Base-by-base conservation (phyloP, 352 stramenopile genomes). In the Globisporangium yorkense region DNA sequence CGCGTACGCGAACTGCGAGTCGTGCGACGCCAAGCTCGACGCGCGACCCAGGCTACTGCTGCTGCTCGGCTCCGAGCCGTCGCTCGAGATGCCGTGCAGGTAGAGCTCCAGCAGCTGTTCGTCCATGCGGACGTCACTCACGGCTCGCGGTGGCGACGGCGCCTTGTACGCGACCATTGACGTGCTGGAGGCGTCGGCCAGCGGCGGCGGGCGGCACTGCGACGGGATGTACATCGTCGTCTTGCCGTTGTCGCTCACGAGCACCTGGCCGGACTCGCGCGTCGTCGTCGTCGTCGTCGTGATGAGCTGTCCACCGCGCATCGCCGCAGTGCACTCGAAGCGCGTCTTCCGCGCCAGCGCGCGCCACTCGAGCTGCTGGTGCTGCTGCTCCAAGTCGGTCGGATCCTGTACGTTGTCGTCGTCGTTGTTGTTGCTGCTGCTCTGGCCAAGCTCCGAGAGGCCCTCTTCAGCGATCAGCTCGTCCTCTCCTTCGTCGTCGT, bases 51-150 rank as follows among this genome's bases (percentile, higher is more conserved):
- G 50, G 7, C 21, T 29, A 7, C 8, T 6, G 40, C 40, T 45
- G 10, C 12, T 16, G 33, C 31, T 48, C 48, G n/a, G 40, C 16
- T 15, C 27, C 8, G 27, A 31, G 40, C 5, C 61, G 55, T 80
- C 67, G 39, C 68, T 61, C 18, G 75, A 70, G 54, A 88, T 84
- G 9, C 77, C 77, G 51, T 80, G 82, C 43, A 68, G 60, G 46
- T 78, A 88, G 52, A 88, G 61, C 37, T 88, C 69, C 60, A 66
- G 72, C 15, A 88, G 65, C 51, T 88, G 75, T 27, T 86, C 77
- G 49, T 88, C 76, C 56, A 85, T 70, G 21, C 71, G 45, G 29
- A 68, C 61, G 13, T 84, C 74, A 5, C 73, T 61, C 12, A 20
- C 3, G 16, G 6, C 31, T 4, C 71, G 48, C 4, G 52, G 16